Percentiles rank a stretch among this genome's conserved stretches.
Evolutionary conservation across 2,329 filamentous ascomycete species (phyloP).

Genomic region (Nigrospora oryzae): DNA sequence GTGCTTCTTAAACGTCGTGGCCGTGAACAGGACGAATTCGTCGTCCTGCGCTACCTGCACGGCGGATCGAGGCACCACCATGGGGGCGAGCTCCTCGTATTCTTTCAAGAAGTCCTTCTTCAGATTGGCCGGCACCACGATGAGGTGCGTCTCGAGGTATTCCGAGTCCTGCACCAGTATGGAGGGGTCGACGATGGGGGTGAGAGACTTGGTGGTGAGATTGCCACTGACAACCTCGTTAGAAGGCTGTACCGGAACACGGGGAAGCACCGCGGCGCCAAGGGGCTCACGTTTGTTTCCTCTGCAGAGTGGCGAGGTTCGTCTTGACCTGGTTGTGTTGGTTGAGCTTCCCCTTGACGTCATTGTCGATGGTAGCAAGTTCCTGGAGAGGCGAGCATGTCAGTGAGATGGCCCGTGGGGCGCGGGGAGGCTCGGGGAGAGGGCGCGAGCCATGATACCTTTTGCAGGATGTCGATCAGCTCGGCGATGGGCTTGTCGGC

Average conservation of each 20-base stretch:
- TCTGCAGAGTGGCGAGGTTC: constrained; percentile 70
- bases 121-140: constrained; percentile 73
- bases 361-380: constrained; percentile 84
- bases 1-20: constrained; percentile 91
- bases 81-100: constrained; percentile 82
- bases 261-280: not conserved
- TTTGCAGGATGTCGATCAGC: constrained; percentile 79
- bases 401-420: constrained; percentile 3
- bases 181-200: constrained; percentile 75
- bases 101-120: constrained; percentile 82
- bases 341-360: constrained; percentile 88
- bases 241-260: constrained; percentile 5
- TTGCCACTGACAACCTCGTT: constrained; percentile 57
- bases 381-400: constrained; percentile 46
- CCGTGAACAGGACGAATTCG: constrained; percentile 81
- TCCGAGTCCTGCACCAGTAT: constrained; percentile 83
- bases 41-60: constrained; percentile 74
- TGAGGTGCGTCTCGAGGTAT: constrained; percentile 90
- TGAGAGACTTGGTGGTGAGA: constrained; percentile 85
- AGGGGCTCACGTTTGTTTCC: constrained; percentile 61
- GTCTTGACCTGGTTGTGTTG: constrained; percentile 92
- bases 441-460: constrained; percentile 40
- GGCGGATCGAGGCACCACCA: constrained; percentile 90
- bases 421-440: not conserved
- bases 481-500: constrained; percentile 85